Evolutionary conservation across 805 yeast species (phyloP), one percentile per base, ranked within the genome.

Genomic region (Brettanomyces sp.): DNA sequence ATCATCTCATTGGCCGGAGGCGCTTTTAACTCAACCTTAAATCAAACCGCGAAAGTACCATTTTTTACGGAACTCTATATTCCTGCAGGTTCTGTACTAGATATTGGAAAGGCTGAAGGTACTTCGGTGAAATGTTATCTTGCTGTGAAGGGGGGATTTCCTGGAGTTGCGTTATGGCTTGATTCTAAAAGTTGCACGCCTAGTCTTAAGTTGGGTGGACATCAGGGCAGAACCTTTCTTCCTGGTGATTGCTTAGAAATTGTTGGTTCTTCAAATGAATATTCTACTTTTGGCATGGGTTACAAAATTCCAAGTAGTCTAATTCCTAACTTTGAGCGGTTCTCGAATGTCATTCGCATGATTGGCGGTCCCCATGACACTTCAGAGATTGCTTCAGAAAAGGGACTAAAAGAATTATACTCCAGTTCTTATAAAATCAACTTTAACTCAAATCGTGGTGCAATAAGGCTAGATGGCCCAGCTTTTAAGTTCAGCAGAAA

Each of bases 121-220:
- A 45, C 43, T 13, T 46, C 47, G 33, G 55, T 55, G 1, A 56
- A 53, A 45, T 52, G 58, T 41, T 60, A 59, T 39, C 39, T 60
- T 35, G 60, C 65, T 13, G 39, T 60, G 11, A 56, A 57, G 47
- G 65, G 65, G 23, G 65, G 65, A 4, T 49, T 60, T 5, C 63
- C 62, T 5, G 56, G 53, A 32, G 65, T 60, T 41, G 65, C 65
- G 5, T 11, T 32, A 1, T 60, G 58, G 46, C 43, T 60, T 21
- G 63, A 61, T 4, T 60, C 64, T 4, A 60, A 60, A 36, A 49
- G 58, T 46, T 60, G 64, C 46, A 50, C 59, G 5, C 64, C 64
- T 21, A 50, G 61, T 3, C 45, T 60, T 13, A 47, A 46, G 5
- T 37, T 60, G 5, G 64, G 64, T 37, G 64, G 64, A 9, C 64